Evolutionary conservation across 2,329 filamentous ascomycete genomes (phyloP).

Genomic region (Dissoconium aciculare): DNA sequence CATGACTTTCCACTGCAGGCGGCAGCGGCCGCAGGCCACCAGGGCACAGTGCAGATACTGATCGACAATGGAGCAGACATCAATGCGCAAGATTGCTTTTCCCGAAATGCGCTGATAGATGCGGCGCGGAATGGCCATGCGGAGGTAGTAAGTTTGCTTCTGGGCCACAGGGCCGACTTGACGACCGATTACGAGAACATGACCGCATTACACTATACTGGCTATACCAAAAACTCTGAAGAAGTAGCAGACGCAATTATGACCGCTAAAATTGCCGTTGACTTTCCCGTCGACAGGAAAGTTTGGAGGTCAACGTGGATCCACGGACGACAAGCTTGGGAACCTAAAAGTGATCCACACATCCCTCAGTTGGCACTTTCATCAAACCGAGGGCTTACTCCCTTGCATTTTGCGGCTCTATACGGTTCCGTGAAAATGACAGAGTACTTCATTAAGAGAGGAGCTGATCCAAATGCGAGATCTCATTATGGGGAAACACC

Average conservation of each 20-base stretch:
- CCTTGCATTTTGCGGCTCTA: slow-evolving; percentile 1
- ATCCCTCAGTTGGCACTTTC: no score
- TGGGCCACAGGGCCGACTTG: slow-evolving; percentile 2
- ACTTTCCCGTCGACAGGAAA: slow-evolving; percentile 2
- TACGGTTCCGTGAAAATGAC: slow-evolving; percentile 2
- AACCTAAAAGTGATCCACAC: no score
- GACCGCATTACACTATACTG: slow-evolving; percentile 4
- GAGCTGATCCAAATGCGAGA: slow-evolving; percentile 6
- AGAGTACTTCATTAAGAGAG: slow-evolving; percentile 3
- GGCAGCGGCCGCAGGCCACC: not conserved
- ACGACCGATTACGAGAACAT: no score
- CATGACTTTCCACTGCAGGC: not conserved
- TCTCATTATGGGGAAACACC: no score
- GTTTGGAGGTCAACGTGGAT: slow-evolving; percentile 8
- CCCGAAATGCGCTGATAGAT: slow-evolving; percentile 1
- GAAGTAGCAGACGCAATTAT: no score
- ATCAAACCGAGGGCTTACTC: no score
- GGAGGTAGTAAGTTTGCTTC: not conserved
- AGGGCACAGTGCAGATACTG: not conserved
- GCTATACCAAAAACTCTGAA: slow-evolving; percentile 1
- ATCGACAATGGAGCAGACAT: not conserved
- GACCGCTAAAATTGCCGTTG: no score
- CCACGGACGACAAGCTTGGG: slow-evolving; percentile 3
- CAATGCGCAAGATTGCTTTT: not conserved
- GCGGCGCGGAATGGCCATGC: not conserved